Conservation (phyloP, 2,329 filamentous ascomycete genomes). For the Huntiella abstrusa region DNA sequence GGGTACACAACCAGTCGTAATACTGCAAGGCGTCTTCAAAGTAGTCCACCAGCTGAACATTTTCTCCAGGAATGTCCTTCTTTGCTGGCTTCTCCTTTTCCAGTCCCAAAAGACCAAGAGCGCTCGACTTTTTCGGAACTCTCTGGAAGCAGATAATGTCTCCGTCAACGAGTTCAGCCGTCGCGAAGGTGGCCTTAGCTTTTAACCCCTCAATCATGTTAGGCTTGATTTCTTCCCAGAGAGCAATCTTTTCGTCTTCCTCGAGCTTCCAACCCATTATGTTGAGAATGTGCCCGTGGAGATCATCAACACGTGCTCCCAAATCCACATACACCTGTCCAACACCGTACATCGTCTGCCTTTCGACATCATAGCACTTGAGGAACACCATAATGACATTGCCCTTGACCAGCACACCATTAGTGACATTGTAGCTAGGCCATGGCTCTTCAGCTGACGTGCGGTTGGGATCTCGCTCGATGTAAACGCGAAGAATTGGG, state of each 20-base stretch:
- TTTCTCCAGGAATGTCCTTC: not conserved
- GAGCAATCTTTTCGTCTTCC: conserved; percentile 38
- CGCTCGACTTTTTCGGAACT: conserved; percentile 27
- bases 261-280: conserved; percentile 71
- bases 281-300: conserved; percentile 57
- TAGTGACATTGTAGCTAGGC: conserved; percentile 41
- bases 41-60: conserved; percentile 23
- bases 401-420: conserved; percentile 37
- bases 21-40: conserved; percentile 62
- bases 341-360: conserved; percentile 56
- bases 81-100: conserved; percentile 5
- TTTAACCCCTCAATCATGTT: conserved; percentile 95
- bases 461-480: conserved; percentile 55
- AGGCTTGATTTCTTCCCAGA: conserved; percentile 96
- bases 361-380: conserved; percentile 71
- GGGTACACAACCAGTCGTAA: conserved; percentile 85
- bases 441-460: conserved; percentile 52
- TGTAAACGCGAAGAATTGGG: conserved; percentile 66
- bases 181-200: conserved; percentile 69
- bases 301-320: conserved; percentile 71
- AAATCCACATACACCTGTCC: conserved; percentile 76
- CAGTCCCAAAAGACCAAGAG: not conserved
- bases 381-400: conserved; percentile 68
- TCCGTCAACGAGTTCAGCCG: conserved; percentile 88
- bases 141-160: conserved; percentile 93